Evolutionary conservation across 768 basidiomycete genomes (phyloP).

Genomic region (Paxillus ammoniavirescens): DNA sequence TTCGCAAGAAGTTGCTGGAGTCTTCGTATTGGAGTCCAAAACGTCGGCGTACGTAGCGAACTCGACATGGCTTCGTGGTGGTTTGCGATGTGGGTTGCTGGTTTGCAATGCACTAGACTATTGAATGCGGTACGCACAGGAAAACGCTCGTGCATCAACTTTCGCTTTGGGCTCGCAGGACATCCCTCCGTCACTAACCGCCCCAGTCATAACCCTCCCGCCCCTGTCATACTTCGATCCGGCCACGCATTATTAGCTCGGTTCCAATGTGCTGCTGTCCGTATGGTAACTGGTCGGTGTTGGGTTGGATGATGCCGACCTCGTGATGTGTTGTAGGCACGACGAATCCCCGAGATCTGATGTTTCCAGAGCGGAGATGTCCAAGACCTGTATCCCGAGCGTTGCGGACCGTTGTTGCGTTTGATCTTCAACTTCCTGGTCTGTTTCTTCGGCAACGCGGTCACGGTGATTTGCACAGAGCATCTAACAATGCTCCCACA

Average conservation of each 20-base stretch:
- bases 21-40: constrained; percentile 41
- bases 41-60: constrained; percentile 51
- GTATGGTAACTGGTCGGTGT: constrained; percentile 19
- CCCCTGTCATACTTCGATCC: constrained; percentile 17
- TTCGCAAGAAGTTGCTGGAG: constrained; percentile 16
- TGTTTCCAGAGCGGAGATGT: constrained; percentile 4
- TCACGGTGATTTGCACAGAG: constrained; percentile 1
- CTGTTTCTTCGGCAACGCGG: constrained; percentile 15
- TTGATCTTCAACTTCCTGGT: constrained; percentile 26
- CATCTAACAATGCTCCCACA: constrained; percentile 12
- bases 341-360: not conserved
- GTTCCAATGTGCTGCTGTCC: constrained; percentile 24
- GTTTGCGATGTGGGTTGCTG: constrained; percentile 24
- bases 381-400: constrained; percentile 34
- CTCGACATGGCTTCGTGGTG: constrained; percentile 50
- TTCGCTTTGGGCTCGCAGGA: constrained; percentile 11
- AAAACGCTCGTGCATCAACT: constrained; percentile 21
- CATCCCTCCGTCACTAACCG: constrained; percentile 13
- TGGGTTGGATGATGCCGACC: constrained; percentile 5
- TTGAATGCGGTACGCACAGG: constrained; percentile 36
- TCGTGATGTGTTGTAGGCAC: not conserved
- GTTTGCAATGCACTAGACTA: constrained; percentile 18
- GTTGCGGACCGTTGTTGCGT: constrained; percentile 8
- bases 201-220: constrained; percentile 19
- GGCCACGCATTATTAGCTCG: constrained; percentile 38